These are phyloP conservation scores for Fraxinus anomala DNA, from an alignment of 257 asterid species.

Conservation along the genomic window DNA sequence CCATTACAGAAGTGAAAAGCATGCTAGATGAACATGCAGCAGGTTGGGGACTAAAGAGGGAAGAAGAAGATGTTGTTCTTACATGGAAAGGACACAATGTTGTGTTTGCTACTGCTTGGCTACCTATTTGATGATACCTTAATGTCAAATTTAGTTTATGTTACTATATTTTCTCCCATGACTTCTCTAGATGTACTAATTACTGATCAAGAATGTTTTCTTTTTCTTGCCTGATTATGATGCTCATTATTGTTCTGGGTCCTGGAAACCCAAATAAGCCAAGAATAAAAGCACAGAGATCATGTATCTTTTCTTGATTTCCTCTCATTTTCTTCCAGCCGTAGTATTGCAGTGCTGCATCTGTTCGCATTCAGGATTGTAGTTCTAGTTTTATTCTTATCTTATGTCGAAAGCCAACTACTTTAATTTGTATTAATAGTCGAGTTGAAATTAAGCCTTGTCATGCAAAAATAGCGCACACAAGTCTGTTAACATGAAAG, in stretches of 20 bases:
- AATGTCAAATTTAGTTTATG: slow-evolving; percentile 6
- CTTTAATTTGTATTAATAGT: too few species aligned
- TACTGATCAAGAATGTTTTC: neutral
- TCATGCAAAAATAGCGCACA: neutral
- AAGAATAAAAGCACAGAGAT: neutral
- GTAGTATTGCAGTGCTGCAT: neutral
- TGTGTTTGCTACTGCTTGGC: slow-evolving; percentile 90
- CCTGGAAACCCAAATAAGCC: neutral
- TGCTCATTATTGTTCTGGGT: slow-evolving; percentile 7
- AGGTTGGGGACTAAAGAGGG: slow-evolving; percentile 94
- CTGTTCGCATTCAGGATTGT: neutral
- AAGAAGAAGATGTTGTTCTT: slow-evolving; percentile 74
- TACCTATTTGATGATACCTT: slow-evolving; percentile 40
- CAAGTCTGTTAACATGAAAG: neutral
- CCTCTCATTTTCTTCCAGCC: too few species aligned
- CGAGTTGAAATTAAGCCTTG: too few species aligned
- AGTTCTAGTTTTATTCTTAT: too few species aligned
- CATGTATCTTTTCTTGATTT: too few species aligned
- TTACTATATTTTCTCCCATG: slow-evolving; percentile 13
- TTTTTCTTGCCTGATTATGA: slow-evolving; percentile 18
- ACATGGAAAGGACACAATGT: slow-evolving; percentile 98
- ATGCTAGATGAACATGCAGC: slow-evolving; percentile 96
- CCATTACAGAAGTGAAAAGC: slow-evolving; percentile 62
- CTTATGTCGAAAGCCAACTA: too few species aligned
- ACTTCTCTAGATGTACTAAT: neutral